These are phyloP conservation scores for Coniosporium apollinis DNA, from an alignment of 495 filamentous ascomycete species.

Conservation along the genomic window DNA sequence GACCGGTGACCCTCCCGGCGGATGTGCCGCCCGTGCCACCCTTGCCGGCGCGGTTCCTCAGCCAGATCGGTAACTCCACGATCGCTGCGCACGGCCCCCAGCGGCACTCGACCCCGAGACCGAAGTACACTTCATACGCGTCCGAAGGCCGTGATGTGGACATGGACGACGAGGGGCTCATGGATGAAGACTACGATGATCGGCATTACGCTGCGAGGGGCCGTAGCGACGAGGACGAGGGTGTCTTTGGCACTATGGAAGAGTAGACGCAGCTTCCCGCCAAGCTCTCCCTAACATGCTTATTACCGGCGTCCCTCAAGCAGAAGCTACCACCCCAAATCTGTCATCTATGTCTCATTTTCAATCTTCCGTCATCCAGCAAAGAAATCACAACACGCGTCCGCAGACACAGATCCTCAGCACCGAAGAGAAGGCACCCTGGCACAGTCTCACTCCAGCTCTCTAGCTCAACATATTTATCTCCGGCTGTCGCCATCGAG, in stretches of 20 bases:
- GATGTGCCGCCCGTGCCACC: constrained; percentile 81
- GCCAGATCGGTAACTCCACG: constrained; percentile 27
- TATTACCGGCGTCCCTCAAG: constrained; percentile 1
- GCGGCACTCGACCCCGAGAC: constrained; percentile 22
- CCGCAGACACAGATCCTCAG: constrained; percentile 15
- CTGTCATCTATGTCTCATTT: not conserved
- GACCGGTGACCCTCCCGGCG: constrained; percentile 48
- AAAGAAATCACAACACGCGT: constrained; percentile 12
- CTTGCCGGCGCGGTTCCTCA: constrained; percentile 52
- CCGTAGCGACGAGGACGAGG: constrained; percentile 76
- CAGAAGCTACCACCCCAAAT: constrained; percentile 2
- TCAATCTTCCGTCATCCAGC: not conserved
- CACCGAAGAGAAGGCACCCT: constrained; percentile 18
- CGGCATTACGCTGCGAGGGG: constrained; percentile 32
- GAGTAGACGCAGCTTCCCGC: constrained; percentile 33
- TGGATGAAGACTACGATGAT: constrained; percentile 66
- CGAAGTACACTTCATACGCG: constrained; percentile 26
- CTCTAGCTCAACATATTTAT: not conserved
- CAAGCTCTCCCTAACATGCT: not conserved
- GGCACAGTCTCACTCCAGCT: not conserved
- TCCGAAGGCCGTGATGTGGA: constrained; percentile 37
- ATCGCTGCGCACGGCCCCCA: constrained; percentile 26
- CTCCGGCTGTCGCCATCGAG: not conserved
- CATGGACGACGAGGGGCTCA: constrained; percentile 43
- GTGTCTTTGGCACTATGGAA: constrained; percentile 92